Percentiles rank a stretch among this genome's conserved stretches.
Evolutionary conservation across 2,329 filamentous ascomycete genomes (phyloP).

Genomic region (Sporothrix protearum): DNA sequence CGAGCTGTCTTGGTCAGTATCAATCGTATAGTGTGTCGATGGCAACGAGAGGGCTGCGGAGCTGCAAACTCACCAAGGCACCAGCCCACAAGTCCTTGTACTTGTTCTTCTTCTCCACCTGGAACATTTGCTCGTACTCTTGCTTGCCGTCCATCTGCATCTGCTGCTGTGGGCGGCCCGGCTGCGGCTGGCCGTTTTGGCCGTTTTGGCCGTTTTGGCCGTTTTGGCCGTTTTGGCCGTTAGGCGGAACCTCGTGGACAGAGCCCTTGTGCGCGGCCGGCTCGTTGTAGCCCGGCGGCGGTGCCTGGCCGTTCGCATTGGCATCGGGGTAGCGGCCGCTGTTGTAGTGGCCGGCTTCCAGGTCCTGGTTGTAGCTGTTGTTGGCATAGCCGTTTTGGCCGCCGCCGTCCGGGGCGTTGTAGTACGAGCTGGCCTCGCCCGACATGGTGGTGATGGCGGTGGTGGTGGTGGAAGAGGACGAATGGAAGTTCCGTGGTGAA

Average conservation of each 20-base stretch:
- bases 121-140: constrained; percentile 75
- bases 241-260: neutral
- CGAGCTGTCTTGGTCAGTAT: constrained; percentile 25
- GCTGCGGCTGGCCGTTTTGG: constrained; percentile 1
- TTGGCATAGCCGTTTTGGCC: constrained; percentile 3
- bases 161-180: constrained; percentile 30
- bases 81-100: constrained; percentile 90
- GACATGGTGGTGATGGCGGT: constrained; percentile 14
- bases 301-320: neutral
- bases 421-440: constrained; percentile 24
- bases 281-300: neutral
- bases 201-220: neutral
- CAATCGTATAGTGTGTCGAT: too few relatives aligned
- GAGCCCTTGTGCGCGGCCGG: neutral
- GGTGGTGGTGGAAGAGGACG: neutral
- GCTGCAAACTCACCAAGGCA: constrained; percentile 56
- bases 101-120: constrained; percentile 68
- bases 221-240: neutral
- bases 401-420: constrained; percentile 8
- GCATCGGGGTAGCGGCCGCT: neutral
- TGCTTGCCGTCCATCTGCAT: constrained; percentile 45
- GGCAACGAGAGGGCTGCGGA: too few relatives aligned
- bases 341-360: neutral
- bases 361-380: neutral
- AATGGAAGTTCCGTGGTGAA: too few relatives aligned